Conservation (phyloP, 2,329 filamentous ascomycete species). For the Nakataea oryzae region DNA sequence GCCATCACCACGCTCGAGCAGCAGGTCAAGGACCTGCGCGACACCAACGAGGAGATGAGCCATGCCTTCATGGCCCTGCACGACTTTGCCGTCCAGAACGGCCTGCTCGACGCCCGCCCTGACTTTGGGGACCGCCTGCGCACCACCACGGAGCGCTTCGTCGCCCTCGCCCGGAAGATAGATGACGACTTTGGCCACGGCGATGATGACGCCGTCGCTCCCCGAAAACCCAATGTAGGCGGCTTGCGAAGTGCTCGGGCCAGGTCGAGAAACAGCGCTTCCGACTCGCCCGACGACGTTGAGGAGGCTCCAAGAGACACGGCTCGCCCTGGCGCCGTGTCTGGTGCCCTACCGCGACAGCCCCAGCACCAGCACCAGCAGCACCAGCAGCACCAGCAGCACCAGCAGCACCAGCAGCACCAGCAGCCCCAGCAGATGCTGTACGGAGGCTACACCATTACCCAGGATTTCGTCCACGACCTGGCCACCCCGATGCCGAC, state of each 20-base stretch:
- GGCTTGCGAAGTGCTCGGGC: background rate
- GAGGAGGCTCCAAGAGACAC: background rate
- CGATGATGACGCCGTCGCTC: constrained; percentile 11
- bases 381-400: background rate
- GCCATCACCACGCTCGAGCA: constrained; percentile 65
- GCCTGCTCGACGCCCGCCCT: constrained; percentile 46
- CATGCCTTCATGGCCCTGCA: constrained; percentile 58
- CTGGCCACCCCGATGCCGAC: constrained; percentile 1
- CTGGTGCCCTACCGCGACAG: background rate
- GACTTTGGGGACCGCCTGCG: constrained; percentile 47
- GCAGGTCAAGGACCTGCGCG: constrained; percentile 58
- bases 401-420: background rate
- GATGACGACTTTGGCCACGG: constrained; percentile 27
- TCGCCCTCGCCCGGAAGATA: constrained; percentile 38
- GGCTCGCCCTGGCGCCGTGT: background rate
- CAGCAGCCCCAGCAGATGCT: constrained; percentile 4
- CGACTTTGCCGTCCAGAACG: constrained; percentile 46
- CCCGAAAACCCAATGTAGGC: background rate
- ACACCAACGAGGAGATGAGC: constrained; percentile 64
- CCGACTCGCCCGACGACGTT: background rate
- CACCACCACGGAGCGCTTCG: constrained; percentile 45
- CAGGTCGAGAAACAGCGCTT: too few species aligned
- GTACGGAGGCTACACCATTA: constrained; percentile 15
- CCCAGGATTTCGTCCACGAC: constrained; percentile 10
- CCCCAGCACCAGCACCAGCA: background rate